Base-by-base conservation (phyloP, 352 stramenopile genomes). In the Phytophthora rubi region DNA sequence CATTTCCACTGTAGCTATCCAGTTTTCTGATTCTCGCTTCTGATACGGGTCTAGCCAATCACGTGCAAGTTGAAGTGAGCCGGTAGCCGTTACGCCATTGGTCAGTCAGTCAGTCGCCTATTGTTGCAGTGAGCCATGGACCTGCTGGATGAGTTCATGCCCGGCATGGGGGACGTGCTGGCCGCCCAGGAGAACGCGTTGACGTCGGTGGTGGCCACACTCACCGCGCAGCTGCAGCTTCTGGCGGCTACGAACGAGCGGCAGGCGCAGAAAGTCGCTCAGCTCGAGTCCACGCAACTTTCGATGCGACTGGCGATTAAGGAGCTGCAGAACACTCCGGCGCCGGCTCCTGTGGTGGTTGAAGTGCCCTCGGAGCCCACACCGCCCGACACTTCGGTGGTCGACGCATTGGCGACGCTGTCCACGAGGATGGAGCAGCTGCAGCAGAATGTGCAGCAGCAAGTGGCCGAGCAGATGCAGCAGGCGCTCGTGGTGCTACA, bases 131-230 rank as follows among this genome's bases (percentile, higher is more conserved):
- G 10, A 23, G 9, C 23, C 21, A 93, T 93, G 85, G 85, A 78
- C 61, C 64, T 72, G 53, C 77, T 93, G 30, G 85, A 89, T 58
- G 81, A 90, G 58, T 59, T 90, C 45, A 75, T 93, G 63, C 85
- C 83, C 28, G 83, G 85, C 53, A 83, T 93, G 72, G 82, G 72
- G 49, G 80, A 79, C 53, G 77, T 91, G 32, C 78, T 93, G 53
- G 76, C 71, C 0, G 79, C 83, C 13, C 85, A 93, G 70, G 85
- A 93, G 64, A 72, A 56, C n/a, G 71, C 85, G 10, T 59, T 91
- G 23, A 82, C 72, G 54, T 88, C 80, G 33, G 80, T 83, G 12
- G 72, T 92, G 49, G 59, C 70, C 15, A 75, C 82, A 15, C 68
- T 92, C 52, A 82, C 79, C 16, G 77, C 76, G 8, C 85, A 92